These are phyloP conservation scores for Moricandia arvensis DNA, from an alignment of 345 rosid species.

Conservation along the genomic window DNA sequence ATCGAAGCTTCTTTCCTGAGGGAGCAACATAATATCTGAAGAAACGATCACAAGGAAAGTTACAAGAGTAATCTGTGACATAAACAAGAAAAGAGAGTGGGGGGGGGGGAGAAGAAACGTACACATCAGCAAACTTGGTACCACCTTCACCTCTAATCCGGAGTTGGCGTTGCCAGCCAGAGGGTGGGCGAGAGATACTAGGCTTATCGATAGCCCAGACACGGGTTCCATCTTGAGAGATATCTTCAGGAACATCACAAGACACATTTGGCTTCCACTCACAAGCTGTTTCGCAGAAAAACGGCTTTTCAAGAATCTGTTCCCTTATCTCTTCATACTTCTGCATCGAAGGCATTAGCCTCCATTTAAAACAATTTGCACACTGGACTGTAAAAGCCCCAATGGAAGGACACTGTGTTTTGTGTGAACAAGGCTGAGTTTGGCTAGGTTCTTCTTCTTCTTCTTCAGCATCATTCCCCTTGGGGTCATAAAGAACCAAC, in stretches of 20 bases:
- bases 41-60: neutral
- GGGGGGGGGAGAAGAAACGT: conserved; percentile 31
- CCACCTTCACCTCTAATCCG: conserved; percentile 84
- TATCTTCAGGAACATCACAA: conserved; percentile 79
- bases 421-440: conserved; percentile 37
- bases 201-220: conserved; percentile 98
- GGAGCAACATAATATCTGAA: conserved; percentile 85
- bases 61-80: neutral
- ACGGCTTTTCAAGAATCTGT: conserved; percentile 67
- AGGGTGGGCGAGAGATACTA: conserved; percentile 82
- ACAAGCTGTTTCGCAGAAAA: conserved; percentile 60
- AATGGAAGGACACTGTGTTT: conserved; percentile 52
- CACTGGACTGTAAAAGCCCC: conserved; percentile 94
- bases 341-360: conserved; percentile 84
- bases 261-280: conserved; percentile 80
- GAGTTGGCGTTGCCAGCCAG: conserved; percentile 82
- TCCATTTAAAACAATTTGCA: conserved; percentile 88
- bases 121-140: conserved; percentile 91
- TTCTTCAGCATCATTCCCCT: conserved; percentile 39
- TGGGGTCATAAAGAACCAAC: conserved; percentile 62
- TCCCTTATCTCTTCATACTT: conserved; percentile 95
- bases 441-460: conserved; percentile 17
- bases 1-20: conserved; percentile 85
- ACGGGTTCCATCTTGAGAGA: conserved; percentile 83
- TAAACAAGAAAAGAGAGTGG: neutral